Evolutionary conservation across 345 rosid species (phyloP).

Genomic region (Eucalyptus regnans): DNA sequence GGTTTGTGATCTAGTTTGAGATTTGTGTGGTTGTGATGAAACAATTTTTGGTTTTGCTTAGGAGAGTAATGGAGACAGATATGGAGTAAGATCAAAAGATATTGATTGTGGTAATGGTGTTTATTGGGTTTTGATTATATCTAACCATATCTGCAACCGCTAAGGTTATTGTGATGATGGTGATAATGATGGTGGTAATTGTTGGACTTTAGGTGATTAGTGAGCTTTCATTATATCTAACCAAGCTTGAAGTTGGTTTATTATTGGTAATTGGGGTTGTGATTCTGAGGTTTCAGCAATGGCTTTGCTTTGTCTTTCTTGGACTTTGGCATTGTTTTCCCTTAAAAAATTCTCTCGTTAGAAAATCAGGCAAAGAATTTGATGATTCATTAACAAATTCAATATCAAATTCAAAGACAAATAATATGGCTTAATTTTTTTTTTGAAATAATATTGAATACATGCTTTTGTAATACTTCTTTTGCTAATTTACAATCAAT

Average conservation of each 20-base stretch:
- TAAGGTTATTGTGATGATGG: too few relatives aligned
- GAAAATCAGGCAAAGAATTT: accelerated
- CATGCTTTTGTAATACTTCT: background rate
- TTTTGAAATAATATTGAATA: background rate
- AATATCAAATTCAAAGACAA: accelerated
- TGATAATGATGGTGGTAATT: too few relatives aligned
- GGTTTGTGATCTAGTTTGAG: too few relatives aligned
- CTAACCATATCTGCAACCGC: accelerated
- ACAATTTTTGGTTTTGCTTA: too few relatives aligned
- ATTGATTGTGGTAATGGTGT: too few relatives aligned
- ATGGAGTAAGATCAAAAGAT: too few relatives aligned
- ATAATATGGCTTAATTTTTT: background rate
- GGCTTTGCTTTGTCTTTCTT: background rate
- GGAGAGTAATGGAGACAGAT: too few relatives aligned
- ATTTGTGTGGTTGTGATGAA: too few relatives aligned
- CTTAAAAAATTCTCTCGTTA: accelerated
- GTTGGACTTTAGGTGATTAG: too few relatives aligned
- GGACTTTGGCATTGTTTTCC: background rate
- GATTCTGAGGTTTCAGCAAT: accelerated
- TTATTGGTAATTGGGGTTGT: background rate
- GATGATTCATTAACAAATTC: background rate
- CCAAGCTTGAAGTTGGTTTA: too few relatives aligned
- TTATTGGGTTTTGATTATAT: too few relatives aligned
- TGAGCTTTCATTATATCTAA: too few relatives aligned
- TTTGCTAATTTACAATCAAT: background rate